Base-by-base conservation (phyloP, 164 flowering plant genomes). In the Cinnamomum chago region DNA sequence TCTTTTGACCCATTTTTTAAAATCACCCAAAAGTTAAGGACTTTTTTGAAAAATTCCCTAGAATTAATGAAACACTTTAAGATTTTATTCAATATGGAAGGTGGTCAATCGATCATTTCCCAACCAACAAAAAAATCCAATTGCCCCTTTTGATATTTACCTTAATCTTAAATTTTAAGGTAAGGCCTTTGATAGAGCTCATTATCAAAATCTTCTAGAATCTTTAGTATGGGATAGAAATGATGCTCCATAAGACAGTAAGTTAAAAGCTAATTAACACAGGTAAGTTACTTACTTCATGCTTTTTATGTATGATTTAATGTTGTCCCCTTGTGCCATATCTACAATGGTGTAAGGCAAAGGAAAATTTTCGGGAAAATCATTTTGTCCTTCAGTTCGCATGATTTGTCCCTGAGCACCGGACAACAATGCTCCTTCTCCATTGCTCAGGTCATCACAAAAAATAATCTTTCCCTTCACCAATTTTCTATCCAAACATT, bases 381-480 rank as follows among this genome's bases (percentile, higher is more conserved):
- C 89, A 27, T 15, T 60, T 2, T 13, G 35, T 0, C 2, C 33
- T 28, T 70, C 80, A 40, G 0, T 3, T 33, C 70, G 81, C 85
- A 80, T 79, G n/a, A 90, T 66, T 5, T 81, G 68, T 15, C 88
- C 89, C 50, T 73, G 77, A 10, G 87, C 92, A 65, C 86, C 86
- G 1, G 80, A 84, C 0, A 1, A 0, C 10, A 73, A 20, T 1
- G 76, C 17, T 2, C 40, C 67, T 0, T 1, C n/a, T 22, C 81
- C 84, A 2, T 0, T 3, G 33, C 2, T 50, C 40, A 77, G 0
- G 0, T 0, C 22, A 47, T 86, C 90, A 58, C 92, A 89, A 0
- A 89, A 50, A 30, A 90, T 83, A 25, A 90, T 84, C 77, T 82
- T 86, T 0, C 87, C 91, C 40, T 76, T 79, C 47, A 86, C 86